Evolutionary conservation across 768 basidiomycete genomes (phyloP).

Genomic region (Krasilnikovozyma curviuscula): DNA sequence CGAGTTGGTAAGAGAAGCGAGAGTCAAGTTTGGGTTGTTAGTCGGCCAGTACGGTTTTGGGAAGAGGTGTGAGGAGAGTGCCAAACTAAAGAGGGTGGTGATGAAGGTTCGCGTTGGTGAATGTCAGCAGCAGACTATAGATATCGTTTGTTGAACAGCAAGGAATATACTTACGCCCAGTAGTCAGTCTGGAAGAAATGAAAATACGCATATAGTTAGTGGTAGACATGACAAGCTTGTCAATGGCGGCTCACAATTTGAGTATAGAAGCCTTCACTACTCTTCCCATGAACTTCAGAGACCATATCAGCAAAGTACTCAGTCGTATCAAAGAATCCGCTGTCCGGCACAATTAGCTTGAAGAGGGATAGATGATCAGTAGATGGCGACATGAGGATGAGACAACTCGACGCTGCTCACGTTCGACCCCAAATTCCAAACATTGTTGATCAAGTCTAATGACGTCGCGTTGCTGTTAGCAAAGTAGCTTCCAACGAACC

Average conservation of each 20-base stretch:
- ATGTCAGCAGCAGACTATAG: background rate
- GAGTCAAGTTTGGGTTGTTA: constrained; percentile 22
- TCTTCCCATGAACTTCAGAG: constrained; percentile 20
- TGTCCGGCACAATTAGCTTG: constrained; percentile 23
- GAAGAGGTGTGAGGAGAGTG: constrained; percentile 14
- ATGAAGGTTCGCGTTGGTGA: background rate
- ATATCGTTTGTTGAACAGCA: constrained; percentile 16
- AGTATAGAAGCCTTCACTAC: constrained; percentile 18
- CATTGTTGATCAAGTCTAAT: constrained; percentile 20
- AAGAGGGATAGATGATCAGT: constrained; percentile 24
- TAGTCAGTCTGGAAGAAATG: constrained; percentile 15
- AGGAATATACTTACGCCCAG: constrained; percentile 26
- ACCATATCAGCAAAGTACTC: constrained; percentile 23
- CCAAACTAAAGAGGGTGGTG: background rate
- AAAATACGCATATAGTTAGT: background rate
- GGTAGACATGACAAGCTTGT: too few species aligned
- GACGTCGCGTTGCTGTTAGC: constrained; percentile 20
- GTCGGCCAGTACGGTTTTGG: constrained; percentile 20
- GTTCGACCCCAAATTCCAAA: constrained; percentile 10
- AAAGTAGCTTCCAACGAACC: constrained; percentile 19
- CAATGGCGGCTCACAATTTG: constrained; percentile 17
- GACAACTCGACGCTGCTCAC: background rate
- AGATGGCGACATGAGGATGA: constrained; percentile 13
- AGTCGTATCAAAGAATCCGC: constrained; percentile 14
- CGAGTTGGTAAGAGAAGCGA: constrained; percentile 10